phyloP scores from a whole-genome alignment of 1,139 yeast species.

The Pichia sp. region DNA sequence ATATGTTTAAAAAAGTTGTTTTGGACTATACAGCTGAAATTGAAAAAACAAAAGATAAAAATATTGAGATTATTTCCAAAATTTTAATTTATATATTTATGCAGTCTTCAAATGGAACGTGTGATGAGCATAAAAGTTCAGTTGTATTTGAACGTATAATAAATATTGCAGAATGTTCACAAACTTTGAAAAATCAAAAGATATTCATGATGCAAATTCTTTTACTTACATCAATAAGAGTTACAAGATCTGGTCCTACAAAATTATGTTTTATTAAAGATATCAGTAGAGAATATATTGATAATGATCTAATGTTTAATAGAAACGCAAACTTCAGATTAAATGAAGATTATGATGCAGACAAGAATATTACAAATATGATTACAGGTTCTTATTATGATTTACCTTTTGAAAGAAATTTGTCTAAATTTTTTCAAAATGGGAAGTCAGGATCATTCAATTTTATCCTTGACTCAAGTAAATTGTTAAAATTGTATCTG shows the following conservation, averaged over 20 bases:
- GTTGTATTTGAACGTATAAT: not conserved
- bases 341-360: no score
- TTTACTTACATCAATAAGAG: not conserved
- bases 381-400: no score
- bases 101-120: not conserved
- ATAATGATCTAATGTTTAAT: no score
- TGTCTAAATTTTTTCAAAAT: slow-evolving; percentile 1
- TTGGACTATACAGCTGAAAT: slow-evolving; percentile 13
- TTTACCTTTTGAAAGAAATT: not conserved
- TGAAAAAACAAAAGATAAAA: slow-evolving; percentile 1
- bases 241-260: no score
- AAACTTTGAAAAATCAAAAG: not conserved
- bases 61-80: slow-evolving; percentile 3
- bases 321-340: no score
- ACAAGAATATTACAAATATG: no score
- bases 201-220: not conserved
- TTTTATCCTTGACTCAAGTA: not conserved
- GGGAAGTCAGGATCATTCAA: slow-evolving; percentile 1
- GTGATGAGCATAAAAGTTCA: not conserved
- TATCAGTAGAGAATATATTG: no score
- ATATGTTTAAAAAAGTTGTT: slow-evolving; percentile 10
- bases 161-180: not conserved
- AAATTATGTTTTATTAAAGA: no score
- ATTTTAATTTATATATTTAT: not conserved
- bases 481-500: slow-evolving; percentile 38